Conservation (phyloP, 768 basidiomycete genomes). For the Chalciporus chontae region DNA sequence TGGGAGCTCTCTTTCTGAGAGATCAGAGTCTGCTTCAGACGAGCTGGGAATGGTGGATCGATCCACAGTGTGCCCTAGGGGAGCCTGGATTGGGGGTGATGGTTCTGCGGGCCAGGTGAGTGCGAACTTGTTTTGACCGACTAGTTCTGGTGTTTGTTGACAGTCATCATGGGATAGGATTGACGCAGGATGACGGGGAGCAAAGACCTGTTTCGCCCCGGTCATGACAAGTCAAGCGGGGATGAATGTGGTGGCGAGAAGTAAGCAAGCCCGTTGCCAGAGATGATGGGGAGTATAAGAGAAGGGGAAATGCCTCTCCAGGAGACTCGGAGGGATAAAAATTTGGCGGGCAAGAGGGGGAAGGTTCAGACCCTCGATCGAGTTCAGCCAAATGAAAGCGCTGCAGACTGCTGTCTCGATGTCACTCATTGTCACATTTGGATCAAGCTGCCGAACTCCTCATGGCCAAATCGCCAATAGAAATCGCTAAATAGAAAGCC, state of each 20-base stretch:
- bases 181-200: constrained; percentile 48
- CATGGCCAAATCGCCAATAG: constrained; percentile 13
- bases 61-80: constrained; percentile 29
- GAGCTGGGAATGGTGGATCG: constrained; percentile 44
- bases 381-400: constrained; percentile 18
- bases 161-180: constrained; percentile 37
- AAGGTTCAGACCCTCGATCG: constrained; percentile 26
- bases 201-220: constrained; percentile 36
- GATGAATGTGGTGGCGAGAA: constrained; percentile 7
- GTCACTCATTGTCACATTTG: constrained; percentile 28
- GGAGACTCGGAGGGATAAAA: constrained; percentile 19
- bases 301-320: constrained; percentile 22
- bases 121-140: constrained; percentile 54
- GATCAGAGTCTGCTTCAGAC: constrained; percentile 49
- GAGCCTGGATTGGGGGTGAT: constrained; percentile 37
- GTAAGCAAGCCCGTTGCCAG: constrained; percentile 15
- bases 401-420: constrained; percentile 16
- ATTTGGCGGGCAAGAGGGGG: constrained; percentile 12
- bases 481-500: constrained; percentile 6
- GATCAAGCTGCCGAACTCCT: constrained; percentile 17
- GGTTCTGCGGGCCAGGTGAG: constrained; percentile 54
- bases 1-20: constrained; percentile 43
- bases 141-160: constrained; percentile 42
- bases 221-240: constrained; percentile 20
- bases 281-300: constrained; percentile 9